Percentiles rank a stretch among this genome's conserved stretches.
These are phyloP conservation scores for Neopestalotiopsis sp. DNA, from an alignment of 2,329 filamentous ascomycete genomes.

Conservation along the genomic window DNA sequence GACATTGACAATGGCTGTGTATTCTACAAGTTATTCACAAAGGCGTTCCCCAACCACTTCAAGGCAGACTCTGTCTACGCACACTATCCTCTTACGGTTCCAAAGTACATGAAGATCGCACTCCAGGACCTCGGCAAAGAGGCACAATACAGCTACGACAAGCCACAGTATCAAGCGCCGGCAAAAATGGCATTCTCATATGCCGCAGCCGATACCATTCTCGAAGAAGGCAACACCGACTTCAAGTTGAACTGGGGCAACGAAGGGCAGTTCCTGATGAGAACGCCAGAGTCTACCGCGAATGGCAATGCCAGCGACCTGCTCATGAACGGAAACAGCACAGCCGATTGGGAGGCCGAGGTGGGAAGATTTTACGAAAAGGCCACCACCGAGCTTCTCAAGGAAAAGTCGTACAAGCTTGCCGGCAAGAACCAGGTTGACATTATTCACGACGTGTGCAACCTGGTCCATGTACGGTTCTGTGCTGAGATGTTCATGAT, in stretches of 20 bases:
- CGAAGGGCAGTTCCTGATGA: constrained; percentile 5
- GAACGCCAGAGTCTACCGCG: background rate
- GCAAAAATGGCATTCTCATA: constrained; percentile 2
- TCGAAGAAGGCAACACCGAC: background rate
- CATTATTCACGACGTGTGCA: constrained; percentile 46
- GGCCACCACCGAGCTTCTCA: constrained; percentile 7
- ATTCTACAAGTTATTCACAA: constrained; percentile 69
- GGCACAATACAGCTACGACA: constrained; percentile 9
- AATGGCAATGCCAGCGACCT: background rate
- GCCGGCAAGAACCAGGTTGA: constrained; percentile 17
- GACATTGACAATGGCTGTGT: constrained; percentile 68
- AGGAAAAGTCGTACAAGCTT: constrained; percentile 3
- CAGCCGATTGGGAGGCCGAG: constrained; percentile 9
- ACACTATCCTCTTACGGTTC: constrained; percentile 19
- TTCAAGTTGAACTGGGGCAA: constrained; percentile 10
- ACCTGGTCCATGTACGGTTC: constrained; percentile 56
- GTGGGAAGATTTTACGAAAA: constrained; percentile 17
- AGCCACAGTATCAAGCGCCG: background rate
- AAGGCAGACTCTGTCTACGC: constrained; percentile 41
- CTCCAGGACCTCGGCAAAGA: constrained; percentile 15
- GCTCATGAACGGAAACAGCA: background rate
- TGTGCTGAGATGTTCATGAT: constrained; percentile 59
- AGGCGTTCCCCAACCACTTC: constrained; percentile 69
- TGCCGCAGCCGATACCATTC: constrained; percentile 9
- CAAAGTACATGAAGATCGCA: constrained; percentile 17